Base-by-base conservation (phyloP, 306 rosid species). In the Lupinus albus region DNA sequence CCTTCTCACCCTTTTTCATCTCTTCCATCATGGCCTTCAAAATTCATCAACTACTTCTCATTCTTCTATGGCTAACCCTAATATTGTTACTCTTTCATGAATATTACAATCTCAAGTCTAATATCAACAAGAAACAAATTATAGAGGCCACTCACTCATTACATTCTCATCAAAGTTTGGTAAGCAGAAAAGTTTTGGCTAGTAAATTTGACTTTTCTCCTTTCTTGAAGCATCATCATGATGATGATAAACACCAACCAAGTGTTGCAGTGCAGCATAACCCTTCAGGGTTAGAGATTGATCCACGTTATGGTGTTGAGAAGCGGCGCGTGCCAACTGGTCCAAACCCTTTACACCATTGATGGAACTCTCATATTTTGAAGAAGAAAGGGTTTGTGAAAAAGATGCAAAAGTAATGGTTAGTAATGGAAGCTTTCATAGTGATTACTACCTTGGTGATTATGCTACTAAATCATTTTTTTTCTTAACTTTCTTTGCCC, bases 311-410 rank as follows among this genome's bases (percentile, higher is more conserved):
- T 30, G 95, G 98, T 0, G 91, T 89, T 11, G 87, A 89, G 78
- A 92, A 92, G 76, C 92, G 95, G 12, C 91, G 88, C 0, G 98
- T 92, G 32, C 98, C 98, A 13, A 89, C 88, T 0, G 98, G 98
- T 78, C 98, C 98, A 44, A 92, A 92, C 51, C 98, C 96, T 11
- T 83, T 92, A 74, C 98, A 92, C 89, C 95, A 92, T 71, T 86
- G 85, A 80, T 82, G 67, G 46, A 68, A 47, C 30, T 25, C 30
- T 25, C 4, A 25, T 2, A 25, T 2, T 25, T 25, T 25, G 30
- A 25, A 50, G 3, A 6, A 30, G 1, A 15, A 53, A 64, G 32
- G 39, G 25, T 15, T 59, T 6, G 42, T 32, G 39, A 35, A 52
- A 70, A 58, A 25, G 50, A 55, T 7, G 35, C n/a, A 64, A 60